phyloP scores from a whole-genome alignment of 2,329 filamentous ascomycete species.

The Acrodontium crateriforme region DNA sequence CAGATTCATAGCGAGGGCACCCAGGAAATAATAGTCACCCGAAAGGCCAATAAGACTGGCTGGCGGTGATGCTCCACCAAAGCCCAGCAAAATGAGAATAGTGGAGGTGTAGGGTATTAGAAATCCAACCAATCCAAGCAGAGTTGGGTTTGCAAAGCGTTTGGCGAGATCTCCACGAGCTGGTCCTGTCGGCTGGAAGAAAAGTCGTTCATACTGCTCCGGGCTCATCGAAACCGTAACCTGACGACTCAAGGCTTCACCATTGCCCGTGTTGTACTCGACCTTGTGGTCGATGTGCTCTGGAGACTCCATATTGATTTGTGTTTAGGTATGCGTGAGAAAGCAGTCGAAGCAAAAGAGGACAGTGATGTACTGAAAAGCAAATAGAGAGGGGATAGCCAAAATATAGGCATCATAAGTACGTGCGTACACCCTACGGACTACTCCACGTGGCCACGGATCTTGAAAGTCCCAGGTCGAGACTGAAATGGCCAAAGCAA shows the following conservation, averaged over 20 bases:
- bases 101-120: slow-evolving; percentile 17
- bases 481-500: too few species aligned
- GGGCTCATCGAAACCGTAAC: slow-evolving; percentile 12
- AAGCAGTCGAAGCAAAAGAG: too few species aligned
- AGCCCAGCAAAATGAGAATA: slow-evolving; percentile 12
- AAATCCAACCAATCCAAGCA: slow-evolving; percentile 17
- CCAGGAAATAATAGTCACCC: slow-evolving; percentile 18
- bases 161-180: slow-evolving; percentile 13
- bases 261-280: too few species aligned
- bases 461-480: too few species aligned
- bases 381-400: too few species aligned
- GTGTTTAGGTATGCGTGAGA: too few species aligned
- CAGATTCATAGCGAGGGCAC: slow-evolving; percentile 13
- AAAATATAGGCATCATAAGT: too few species aligned
- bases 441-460: too few species aligned
- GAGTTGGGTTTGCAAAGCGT: slow-evolving; percentile 15
- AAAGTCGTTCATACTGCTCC: slow-evolving; percentile 17
- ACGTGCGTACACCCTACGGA: too few species aligned
- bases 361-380: too few species aligned
- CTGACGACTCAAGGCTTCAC: slow-evolving; percentile 11
- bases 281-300: too few species aligned
- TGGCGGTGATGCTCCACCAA: slow-evolving; percentile 9
- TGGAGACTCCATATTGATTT: too few species aligned
- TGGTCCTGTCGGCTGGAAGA: slow-evolving; percentile 15
- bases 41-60: slow-evolving; percentile 11